Percentiles rank a stretch among this genome's conserved stretches.
Evolutionary conservation across 208 protist species (phyloP).

Genomic region (Balamuthia mandrillaris): DNA sequence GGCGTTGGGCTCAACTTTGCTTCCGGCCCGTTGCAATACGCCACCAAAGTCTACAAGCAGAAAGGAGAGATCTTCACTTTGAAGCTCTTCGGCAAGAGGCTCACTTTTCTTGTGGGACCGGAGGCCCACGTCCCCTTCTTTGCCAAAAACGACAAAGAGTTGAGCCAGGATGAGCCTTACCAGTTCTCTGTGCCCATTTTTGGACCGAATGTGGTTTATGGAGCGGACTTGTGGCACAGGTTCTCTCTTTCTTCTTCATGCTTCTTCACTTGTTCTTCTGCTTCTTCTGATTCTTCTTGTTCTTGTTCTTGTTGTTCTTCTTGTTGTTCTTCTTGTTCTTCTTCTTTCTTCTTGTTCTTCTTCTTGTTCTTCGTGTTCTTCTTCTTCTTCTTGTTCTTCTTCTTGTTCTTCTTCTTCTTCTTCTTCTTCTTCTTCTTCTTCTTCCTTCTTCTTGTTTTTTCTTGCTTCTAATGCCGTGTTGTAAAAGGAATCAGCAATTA

Average conservation of each 20-base stretch:
- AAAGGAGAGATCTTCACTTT: conserved; percentile 51
- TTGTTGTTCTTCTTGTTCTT: too few relatives aligned
- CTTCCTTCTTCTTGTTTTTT: too few relatives aligned
- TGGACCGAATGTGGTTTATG: conserved; percentile 31
- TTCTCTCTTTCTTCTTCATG: too few relatives aligned
- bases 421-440: too few relatives aligned
- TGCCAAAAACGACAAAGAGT: background rate
- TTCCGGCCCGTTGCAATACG: conserved; percentile 10
- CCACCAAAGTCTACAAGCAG: conserved; percentile 34
- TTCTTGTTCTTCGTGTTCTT: too few relatives aligned
- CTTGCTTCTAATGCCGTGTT: too few relatives aligned
- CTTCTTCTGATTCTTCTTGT: too few relatives aligned
- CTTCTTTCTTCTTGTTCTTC: too few relatives aligned
- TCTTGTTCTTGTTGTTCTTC: too few relatives aligned
- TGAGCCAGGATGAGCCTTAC: conserved; percentile 41
- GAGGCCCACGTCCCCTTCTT: conserved; percentile 40
- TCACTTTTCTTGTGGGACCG: conserved; percentile 37
- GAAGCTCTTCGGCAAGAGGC: conserved; percentile 30
- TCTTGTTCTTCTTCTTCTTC: too few relatives aligned
- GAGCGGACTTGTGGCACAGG: conserved; percentile 11
- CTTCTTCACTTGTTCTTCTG: too few relatives aligned
- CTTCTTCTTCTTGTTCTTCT: too few relatives aligned
- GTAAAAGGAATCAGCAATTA: background rate
- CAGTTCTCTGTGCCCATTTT: conserved; percentile 47
- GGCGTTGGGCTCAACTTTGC: conserved; percentile 9